Evolutionary conservation across 345 rosid species (phyloP), one percentile per base, ranked within the genome.

Genomic region (Aegle marmelos): DNA sequence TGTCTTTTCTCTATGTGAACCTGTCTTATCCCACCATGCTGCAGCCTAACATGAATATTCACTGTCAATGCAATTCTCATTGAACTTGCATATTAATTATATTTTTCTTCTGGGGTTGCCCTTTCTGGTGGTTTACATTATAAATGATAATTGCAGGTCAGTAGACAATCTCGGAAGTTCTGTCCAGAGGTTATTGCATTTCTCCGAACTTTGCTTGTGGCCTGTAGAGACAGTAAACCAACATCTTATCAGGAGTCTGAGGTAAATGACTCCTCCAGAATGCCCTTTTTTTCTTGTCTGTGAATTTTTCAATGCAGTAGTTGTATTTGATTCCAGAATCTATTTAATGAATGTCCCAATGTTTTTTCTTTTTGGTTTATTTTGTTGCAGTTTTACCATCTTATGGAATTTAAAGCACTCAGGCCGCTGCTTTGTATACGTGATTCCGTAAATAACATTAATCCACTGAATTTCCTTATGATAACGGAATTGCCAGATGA

Each of bases 141-240:
- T 80, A 45, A 70, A 64, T 37, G 64, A 30, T 74, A 34, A 34
- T 64, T 79, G 79, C 82, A 94, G 98, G 86, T 91, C 36, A 81
- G 85, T 54, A 92, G 85, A 82, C 91, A 91, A 75, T 90, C 99
- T 67, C 74, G 77, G 80, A 96, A 90, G 84, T 94, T 91, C 78
- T 94, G 93, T 76, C 97, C 98, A 11, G 99, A 94, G 82, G 99
- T 93, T 77, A 83, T 92, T 53, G 50, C 89, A 81, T 94, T 92
- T 86, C 87, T 92, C 64, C 83, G 82, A 70, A 83, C 91, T 64
- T 78, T 94, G 75, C 81, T 96, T 63, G 81, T 85, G 87, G 96
- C 91, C 56, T 92, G 89, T 34, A 80, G 73, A 33, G 89, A 86
- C 78, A 76, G 78, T 82, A 91, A 86, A 45, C 69, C 79, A 69